Evolutionary conservation across 1,284 basidiomycete species (phyloP).

Genomic region (Vanrija sp.): DNA sequence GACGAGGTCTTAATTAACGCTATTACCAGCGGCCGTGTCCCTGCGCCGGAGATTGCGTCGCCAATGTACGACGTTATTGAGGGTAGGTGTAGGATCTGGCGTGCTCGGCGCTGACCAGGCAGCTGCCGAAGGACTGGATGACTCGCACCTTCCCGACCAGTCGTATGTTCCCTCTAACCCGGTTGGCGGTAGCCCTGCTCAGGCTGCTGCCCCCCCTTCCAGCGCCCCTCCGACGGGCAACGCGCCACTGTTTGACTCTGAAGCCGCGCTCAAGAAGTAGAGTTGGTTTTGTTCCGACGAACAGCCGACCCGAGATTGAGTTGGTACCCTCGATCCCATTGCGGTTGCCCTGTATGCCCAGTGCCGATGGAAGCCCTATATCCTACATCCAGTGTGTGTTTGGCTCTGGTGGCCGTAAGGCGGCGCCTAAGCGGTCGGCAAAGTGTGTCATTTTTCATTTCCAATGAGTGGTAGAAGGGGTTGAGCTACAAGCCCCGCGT

Average conservation of each 20-base stretch:
- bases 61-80: slow-evolving; percentile 93
- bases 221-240: background rate
- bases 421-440: too few species aligned
- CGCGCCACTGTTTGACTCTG: slow-evolving; percentile 9
- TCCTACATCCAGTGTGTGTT: too few species aligned
- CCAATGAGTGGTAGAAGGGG: too few species aligned
- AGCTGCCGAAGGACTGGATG: slow-evolving; percentile 54
- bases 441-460: too few species aligned
- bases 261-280: background rate
- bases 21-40: slow-evolving; percentile 68
- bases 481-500: too few species aligned
- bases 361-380: too few species aligned
- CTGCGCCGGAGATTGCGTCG: slow-evolving; percentile 92
- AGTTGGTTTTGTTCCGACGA: background rate
- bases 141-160: slow-evolving; percentile 67
- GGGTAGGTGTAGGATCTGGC: slow-evolving; percentile 51
- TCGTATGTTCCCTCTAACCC: slow-evolving; percentile 68
- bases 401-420: too few species aligned
- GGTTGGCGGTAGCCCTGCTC: background rate
- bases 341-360: too few species aligned
- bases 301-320: background rate
- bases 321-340: too few species aligned
- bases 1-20: background rate
- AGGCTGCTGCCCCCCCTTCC: background rate
- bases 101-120: slow-evolving; percentile 1